These are phyloP conservation scores for Flaveria trinervia DNA, from an alignment of 129 eudicot species.

Conservation along the genomic window DNA sequence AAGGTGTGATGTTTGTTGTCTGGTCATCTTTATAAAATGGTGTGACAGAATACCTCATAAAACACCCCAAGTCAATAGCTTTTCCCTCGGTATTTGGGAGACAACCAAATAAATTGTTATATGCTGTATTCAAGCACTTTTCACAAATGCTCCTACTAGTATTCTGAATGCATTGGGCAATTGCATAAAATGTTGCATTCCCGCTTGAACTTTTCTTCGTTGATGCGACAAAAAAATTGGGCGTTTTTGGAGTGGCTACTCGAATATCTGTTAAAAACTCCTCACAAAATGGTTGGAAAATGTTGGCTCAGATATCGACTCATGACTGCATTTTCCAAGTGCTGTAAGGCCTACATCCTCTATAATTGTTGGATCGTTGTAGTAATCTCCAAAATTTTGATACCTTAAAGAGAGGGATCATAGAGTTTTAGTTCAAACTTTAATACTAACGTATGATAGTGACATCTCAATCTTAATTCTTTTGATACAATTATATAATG, in stretches of 20 bases:
- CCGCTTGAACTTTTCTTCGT: slow-evolving; percentile 28
- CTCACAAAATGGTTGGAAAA: slow-evolving; percentile 31
- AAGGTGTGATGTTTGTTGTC: slow-evolving; percentile 45
- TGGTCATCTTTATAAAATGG: slow-evolving; percentile 50
- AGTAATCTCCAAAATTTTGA: slow-evolving; percentile 47
- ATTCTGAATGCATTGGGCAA: slow-evolving; percentile 55
- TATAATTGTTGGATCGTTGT: slow-evolving; percentile 45
- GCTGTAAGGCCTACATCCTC: slow-evolving; percentile 37
- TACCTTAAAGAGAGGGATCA: slow-evolving; percentile 35
- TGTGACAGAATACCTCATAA: slow-evolving; percentile 50
- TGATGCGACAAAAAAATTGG: slow-evolving; percentile 47
- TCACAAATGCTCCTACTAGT: slow-evolving; percentile 41
- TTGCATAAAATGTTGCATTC: slow-evolving; percentile 40
- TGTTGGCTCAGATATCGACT: slow-evolving; percentile 41
- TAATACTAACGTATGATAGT: neutral
- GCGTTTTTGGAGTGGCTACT: slow-evolving; percentile 53
- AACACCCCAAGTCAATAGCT: slow-evolving; percentile 57
- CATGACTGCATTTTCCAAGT: slow-evolving; percentile 49
- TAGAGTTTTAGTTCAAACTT: neutral
- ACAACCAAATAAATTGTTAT: slow-evolving; percentile 40
- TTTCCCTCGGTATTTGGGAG: slow-evolving; percentile 52
- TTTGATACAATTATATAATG: no score
- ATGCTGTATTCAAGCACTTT: slow-evolving; percentile 53
- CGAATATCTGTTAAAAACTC: slow-evolving; percentile 40
- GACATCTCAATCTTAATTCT: no score